Evolutionary conservation across 2,329 filamentous ascomycete species (phyloP).

Genomic region (Hypomyces perniciosus): DNA sequence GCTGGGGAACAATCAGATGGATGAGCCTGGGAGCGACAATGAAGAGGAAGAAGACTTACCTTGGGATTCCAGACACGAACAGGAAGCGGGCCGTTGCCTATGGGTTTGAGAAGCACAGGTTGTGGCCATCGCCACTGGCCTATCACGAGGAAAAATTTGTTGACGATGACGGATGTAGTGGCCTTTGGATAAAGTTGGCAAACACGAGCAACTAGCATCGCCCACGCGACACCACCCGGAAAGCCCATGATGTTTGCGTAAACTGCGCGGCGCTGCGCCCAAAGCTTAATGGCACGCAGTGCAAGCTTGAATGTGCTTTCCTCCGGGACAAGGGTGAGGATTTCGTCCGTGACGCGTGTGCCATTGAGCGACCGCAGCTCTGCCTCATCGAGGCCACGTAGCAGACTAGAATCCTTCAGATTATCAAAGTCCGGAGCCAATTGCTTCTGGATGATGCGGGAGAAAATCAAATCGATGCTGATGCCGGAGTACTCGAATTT

Average conservation of each 20-base stretch:
- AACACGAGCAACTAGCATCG: constrained; percentile 91
- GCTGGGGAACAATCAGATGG: constrained; percentile 32
- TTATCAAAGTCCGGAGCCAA: constrained; percentile 62
- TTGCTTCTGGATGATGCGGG: constrained; percentile 64
- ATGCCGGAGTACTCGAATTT: constrained; percentile 89
- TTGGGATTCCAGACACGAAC: constrained; percentile 93
- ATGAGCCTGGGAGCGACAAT: constrained; percentile 6
- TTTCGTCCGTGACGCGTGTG: constrained; percentile 89
- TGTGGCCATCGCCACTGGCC: constrained; percentile 89
- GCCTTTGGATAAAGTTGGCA: constrained; percentile 96
- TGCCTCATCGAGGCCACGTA: constrained; percentile 79
- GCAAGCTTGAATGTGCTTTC: constrained; percentile 84
- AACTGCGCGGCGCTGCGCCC: constrained; percentile 87
- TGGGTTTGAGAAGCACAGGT: constrained; percentile 83
- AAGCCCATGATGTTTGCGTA: constrained; percentile 97
- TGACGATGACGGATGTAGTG: constrained; percentile 78
- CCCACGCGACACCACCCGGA: constrained; percentile 95
- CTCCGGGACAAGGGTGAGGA: constrained; percentile 82
- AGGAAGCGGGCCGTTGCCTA: constrained; percentile 74
- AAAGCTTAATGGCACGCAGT: constrained; percentile 87
- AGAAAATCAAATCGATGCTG: constrained; percentile 91
- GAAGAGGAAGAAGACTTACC: constrained; percentile 40
- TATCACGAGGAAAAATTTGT: constrained; percentile 93
- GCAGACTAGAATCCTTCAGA: constrained; percentile 74
- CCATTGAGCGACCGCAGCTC: constrained; percentile 90